Base-by-base conservation (phyloP, 768 basidiomycete species). In the Suillus weaverae region DNA sequence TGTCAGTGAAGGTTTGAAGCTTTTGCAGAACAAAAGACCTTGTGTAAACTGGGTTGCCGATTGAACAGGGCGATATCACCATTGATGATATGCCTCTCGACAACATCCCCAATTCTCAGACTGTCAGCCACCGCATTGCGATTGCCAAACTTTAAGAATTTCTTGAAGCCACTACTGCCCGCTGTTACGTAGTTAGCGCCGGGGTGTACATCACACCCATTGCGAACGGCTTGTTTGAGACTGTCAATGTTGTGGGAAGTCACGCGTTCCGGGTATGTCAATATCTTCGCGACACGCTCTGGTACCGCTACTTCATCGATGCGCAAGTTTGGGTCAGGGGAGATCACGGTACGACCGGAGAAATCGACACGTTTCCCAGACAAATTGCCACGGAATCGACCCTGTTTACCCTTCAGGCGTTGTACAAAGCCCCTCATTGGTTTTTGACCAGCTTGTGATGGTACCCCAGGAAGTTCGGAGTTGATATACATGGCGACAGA, bases 311-410 rank as follows among this genome's bases (percentile, higher is more conserved):
- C 95, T 80, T 99, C 97, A 75, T 99, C 97, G 72, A 99, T 97
- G 60, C 94, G 89, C 68, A 99, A 80, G 73, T 99, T 99, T n/a
- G 97, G 97, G 77, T 99, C 97, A 1, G 97, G 97, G 2, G 95
- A 97, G 73, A 99, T 99, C 76, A 99, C 97, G 8, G 97, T 99
- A 70, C 97, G 91, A 6, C 89, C 97, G 0, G 96, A 98, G 74
- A 99, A 99, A 75, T 99, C 97, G 68, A 99, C 97, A 76, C 97
- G 95, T 77, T 99, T 99, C 67, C 97, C 97, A 0, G 96, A 98
- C 9, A 99, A 83, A 74, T 99, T 99, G 26, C 97, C 97, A 74
- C 97, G 86, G 79, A 99, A 99, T 55, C 97, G 95, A 71, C 97
- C 97, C 75, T 99, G 97, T 74, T 99, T 99, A 43, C 97, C 97